Base-by-base conservation (phyloP, 345 rosid genomes). In the Lepidium aucheri region DNA sequence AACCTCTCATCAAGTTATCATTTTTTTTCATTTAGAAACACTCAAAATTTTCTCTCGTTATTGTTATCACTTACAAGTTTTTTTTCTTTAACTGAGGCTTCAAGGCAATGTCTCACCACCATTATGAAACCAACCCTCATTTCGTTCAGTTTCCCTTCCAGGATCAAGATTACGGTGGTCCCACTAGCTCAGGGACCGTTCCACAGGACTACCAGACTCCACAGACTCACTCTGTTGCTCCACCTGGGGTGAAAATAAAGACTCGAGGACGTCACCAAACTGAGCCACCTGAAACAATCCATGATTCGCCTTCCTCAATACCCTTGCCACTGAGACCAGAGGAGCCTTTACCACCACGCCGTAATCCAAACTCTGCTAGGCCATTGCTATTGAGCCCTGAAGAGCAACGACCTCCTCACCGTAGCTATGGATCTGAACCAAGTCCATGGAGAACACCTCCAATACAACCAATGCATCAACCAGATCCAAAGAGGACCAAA, bases 61-160 rank as follows among this genome's bases (percentile, higher is more conserved):
- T 62, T 69, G 55, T 74, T 62, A 43, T 30, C 16, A 60, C 28
- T 18, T 14, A 39, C n/a, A 20, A 36, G 44, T 71, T 14, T 34
- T 65, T 50, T 22, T 72, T 44, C 24, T 51, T 30, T 53, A n/a
- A 5, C 39, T 35, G 32, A 9, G 15, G 20, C 59, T 22, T 50
- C 55, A 67, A 84, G 84, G 91, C 55, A 67, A 84, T 85, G 91
- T 41, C 75, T 70, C 65, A 24, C 16, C 64, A 28, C 18, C 77
- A 45, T 65, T 51, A 7, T 3, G 96, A 88, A 51, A 84, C 85
- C 61, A 91, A 88, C 77, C 96, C 96, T 30, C 71, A 85, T 66
- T 81, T 88, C 34, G 15, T 71, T 53, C 73, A 58, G 24, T 56
- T 60, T 59, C 11, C 66, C 41, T 67, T 20, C 20, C 69, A 74